Percentiles rank a stretch among this genome's conserved stretches.
Evolutionary conservation across 2,329 filamentous ascomycete species (phyloP).

Genomic region (Aureobasidium melanogenum): DNA sequence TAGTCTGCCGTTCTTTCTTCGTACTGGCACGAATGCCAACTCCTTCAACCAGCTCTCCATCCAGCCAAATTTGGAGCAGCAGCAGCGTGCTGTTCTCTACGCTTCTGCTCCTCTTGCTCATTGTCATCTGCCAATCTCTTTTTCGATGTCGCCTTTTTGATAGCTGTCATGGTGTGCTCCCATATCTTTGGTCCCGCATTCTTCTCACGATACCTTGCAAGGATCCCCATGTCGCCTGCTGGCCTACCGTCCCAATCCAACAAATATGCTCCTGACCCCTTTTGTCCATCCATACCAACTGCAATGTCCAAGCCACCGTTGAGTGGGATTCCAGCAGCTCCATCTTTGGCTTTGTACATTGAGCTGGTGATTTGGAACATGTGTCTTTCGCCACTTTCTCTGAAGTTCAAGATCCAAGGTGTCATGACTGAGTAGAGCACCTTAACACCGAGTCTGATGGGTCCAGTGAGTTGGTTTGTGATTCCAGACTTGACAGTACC

Average conservation of each 20-base stretch:
- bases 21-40: not conserved
- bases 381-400: slow-evolving; percentile 39
- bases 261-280: slow-evolving; percentile 28
- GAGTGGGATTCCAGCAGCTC: slow-evolving; percentile 21
- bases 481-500: slow-evolving; percentile 40
- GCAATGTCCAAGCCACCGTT: slow-evolving; percentile 23
- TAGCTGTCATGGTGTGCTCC: slow-evolving; percentile 29
- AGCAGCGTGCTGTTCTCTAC: slow-evolving; percentile 15
- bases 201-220: slow-evolving; percentile 24
- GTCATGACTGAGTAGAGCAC: slow-evolving; percentile 29
- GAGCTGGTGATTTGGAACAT: slow-evolving; percentile 32
- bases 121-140: slow-evolving; percentile 20
- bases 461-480: slow-evolving; percentile 28
- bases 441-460: slow-evolving; percentile 25
- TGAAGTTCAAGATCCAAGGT: slow-evolving; percentile 29
- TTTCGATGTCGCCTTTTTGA: slow-evolving; percentile 22
- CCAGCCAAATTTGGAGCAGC: slow-evolving; percentile 22
- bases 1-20: not conserved
- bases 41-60: slow-evolving; percentile 17
- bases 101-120: slow-evolving; percentile 18
- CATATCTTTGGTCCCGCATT: slow-evolving; percentile 25
- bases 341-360: slow-evolving; percentile 23
- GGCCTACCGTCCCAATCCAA: slow-evolving; percentile 30
- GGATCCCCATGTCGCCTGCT: slow-evolving; percentile 25
- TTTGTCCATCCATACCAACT: slow-evolving; percentile 23